Base-by-base conservation (phyloP, 345 rosid genomes). In the Syzygium oleosum region DNA sequence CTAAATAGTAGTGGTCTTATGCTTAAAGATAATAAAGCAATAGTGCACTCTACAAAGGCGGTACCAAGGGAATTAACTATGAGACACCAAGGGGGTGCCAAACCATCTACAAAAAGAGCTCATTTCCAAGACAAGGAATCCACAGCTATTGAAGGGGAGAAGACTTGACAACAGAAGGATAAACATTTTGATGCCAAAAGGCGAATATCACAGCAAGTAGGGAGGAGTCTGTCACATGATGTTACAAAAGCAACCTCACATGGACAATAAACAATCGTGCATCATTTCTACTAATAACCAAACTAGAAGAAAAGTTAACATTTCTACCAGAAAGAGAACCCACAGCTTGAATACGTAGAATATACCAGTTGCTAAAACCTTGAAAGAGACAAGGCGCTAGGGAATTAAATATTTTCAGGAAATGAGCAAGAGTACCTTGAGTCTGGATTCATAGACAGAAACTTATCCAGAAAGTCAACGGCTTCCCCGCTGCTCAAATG, bases 391-490 rank as follows among this genome's bases (percentile, higher is more conserved):
- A 52, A 84, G 22, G 46, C 2, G 0, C 65, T 65, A 65, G 51
- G 46, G 63, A 65, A 63, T 29, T 51, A 86, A 17, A 86, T 9
- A 19, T 65, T 13, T 27, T 49, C 43, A 49, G n/a, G n/a, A 86
- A 90, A 88, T 61, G 87, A 14, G 5, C 84, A 77, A 84, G 8
- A 63, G 58, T 92, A 98, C 99, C 99, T 94, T 61, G 93, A 41
- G 85, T 96, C 94, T 15, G 99, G 99, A 89, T 94, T 94, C 99
- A 96, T 98, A 73, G 94, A 92, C 38, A 93, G 93, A 92, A 94
- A 98, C 92, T 92, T 98, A 46, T 94, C 98, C 88, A 96, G 92
- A 90, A 94, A 94, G 86, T 92, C 95, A 88, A 96, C 58, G 12
- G 99, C 97, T 90, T 96, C 99, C 93, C 90, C 78, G 90, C 94